Conservation (phyloP, 2,329 filamentous ascomycete genomes). For the Ascochyta rabiei region DNA sequence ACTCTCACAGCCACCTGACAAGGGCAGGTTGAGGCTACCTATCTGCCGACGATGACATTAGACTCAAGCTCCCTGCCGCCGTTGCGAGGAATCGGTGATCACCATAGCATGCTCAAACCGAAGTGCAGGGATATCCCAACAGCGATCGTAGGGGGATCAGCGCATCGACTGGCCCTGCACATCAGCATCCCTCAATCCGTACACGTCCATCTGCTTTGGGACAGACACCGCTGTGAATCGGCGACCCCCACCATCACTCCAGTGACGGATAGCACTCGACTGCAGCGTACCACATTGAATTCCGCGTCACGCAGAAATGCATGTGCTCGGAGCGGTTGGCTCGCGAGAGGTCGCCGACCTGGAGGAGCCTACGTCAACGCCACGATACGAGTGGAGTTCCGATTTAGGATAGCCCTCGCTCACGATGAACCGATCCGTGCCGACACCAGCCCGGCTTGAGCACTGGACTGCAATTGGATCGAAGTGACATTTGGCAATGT, state of each 20-base stretch:
- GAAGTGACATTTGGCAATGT: background rate
- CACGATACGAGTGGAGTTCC: conserved; percentile 6
- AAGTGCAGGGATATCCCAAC: conserved; percentile 10
- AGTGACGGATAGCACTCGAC: background rate
- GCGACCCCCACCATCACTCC: background rate
- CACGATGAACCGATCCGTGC: conserved; percentile 10
- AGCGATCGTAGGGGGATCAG: background rate
- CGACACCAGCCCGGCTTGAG: background rate
- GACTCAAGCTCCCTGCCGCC: background rate
- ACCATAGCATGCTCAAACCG: background rate
- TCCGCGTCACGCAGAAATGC: conserved; percentile 4
- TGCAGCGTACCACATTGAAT: background rate
- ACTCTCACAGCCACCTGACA: background rate
- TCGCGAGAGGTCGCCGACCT: conserved; percentile 8
- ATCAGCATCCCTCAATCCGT: conserved; percentile 8
- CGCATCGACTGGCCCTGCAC: conserved; percentile 13
- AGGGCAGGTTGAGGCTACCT: background rate
- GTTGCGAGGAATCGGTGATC: conserved; percentile 5
- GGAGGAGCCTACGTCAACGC: conserved; percentile 4
- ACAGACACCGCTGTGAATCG: background rate
- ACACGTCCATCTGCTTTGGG: background rate
- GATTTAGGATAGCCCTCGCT: conserved; percentile 1
- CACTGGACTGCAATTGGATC: background rate
- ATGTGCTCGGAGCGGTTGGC: conserved; percentile 6
- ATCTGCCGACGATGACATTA: background rate